Percentiles rank a stretch among this genome's conserved stretches.
Conservation (phyloP, 257 asterid genomes). For the Fraxinus pennsylvanica region DNA sequence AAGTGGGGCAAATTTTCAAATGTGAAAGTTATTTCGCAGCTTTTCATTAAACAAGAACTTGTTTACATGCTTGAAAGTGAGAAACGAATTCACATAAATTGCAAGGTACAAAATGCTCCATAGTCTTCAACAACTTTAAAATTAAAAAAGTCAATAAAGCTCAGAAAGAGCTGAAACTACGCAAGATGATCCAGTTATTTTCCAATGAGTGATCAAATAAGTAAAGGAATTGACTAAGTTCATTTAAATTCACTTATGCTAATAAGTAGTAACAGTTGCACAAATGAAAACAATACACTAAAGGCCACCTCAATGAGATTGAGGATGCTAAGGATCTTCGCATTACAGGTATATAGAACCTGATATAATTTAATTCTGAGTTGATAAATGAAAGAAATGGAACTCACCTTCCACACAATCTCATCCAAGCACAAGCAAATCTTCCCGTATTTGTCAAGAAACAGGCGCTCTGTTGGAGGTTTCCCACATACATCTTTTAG, state of each 20-base stretch:
- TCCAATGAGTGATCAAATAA: background rate
- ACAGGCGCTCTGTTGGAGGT: slow-evolving; percentile 86
- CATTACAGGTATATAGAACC: background rate
- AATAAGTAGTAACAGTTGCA: background rate
- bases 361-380: background rate
- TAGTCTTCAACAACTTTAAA: background rate
- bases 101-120: background rate
- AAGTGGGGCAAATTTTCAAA: background rate
- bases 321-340: background rate
- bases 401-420: slow-evolving; percentile 89
- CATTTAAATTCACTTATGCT: background rate
- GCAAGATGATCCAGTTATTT: background rate
- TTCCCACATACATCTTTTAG: slow-evolving; percentile 93
- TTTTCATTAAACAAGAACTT: background rate
- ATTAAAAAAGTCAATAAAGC: background rate
- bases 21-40: background rate
- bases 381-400: background rate
- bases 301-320: background rate
- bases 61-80: background rate
- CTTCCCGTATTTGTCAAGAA: slow-evolving; percentile 93
- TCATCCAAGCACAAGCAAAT: slow-evolving; percentile 96
- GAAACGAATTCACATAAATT: background rate
- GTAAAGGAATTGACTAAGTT: background rate
- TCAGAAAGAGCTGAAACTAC: background rate
- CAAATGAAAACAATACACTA: background rate